Base-by-base conservation (phyloP, 768 basidiomycete genomes). In the Lyophyllum atratum region DNA sequence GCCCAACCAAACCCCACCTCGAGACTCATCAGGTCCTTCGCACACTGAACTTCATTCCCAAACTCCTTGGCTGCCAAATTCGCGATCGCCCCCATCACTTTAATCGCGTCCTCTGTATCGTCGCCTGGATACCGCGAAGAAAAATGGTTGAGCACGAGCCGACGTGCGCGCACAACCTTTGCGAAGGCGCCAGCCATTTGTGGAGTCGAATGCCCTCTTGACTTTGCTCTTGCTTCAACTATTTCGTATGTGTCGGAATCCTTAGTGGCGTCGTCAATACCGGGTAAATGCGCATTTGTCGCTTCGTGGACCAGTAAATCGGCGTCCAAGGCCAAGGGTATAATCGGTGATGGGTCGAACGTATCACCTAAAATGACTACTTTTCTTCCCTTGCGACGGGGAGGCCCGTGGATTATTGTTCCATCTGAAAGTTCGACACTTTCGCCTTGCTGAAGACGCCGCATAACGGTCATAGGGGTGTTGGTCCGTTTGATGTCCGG, bases 181-280 rank as follows among this genome's bases (percentile, higher is more conserved):
- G 90, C 94, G 66, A 95, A 95, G 12, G 76, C 76, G 11, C 87
- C 94, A 8, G 93, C 95, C 86, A 94, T 90, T 65, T 92, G 90
- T 1, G 94, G 93, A 12, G 94, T 97, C 4, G 92, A 93, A 70
- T 97, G 94, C 0, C 94, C 95, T 67, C 92, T 81, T 2, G 85
- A 86, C 68, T 78, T 87, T 7, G 92, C 76, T 55, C 85, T 81
- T 34, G 71, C 70, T 64, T 90, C 82, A 7, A 93, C 82, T 14
- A 65, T 79, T 63, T 84, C 80, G 58, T 80, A 80, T 7, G 85
- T 87, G 54, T 92, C 90, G 2, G 67, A 71, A 2, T 72, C 70
- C 67, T 89, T 90, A 14, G 86, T 87, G 25, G 74, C 68, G 6
- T 72, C 67, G 60, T 90, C 86, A 56, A 91, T 69, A 3, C 78